Evolutionary conservation across 331 rosid genomes (phyloP), one percentile per base, ranked within the genome.

Genomic region (Malus hybrid): DNA sequence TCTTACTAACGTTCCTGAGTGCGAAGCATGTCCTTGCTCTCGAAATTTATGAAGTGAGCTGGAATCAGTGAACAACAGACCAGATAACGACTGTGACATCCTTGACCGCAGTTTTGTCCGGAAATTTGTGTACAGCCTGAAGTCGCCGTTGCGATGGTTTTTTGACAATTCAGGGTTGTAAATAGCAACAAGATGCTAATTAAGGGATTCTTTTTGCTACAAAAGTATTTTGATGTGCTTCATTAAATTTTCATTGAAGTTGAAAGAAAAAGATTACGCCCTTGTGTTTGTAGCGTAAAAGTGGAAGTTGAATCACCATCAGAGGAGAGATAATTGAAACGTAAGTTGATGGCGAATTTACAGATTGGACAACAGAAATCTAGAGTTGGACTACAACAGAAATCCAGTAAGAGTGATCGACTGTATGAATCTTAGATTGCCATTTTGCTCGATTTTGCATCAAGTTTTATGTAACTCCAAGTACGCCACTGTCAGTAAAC

Each of bases 161-260:
- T 75, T 83, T 77, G 68, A 79, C 79, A 66, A 61, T 76, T 34
- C 42, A 79, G 73, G 66, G 83, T 55, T 89, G 97, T 89, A 84
- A 65, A 91, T 87, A 84, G 78, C 72, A 68, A 84, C 75, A 63
- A 78, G 44, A 77, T 76, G 78, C 83, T 68, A 66, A 64, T 63
- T 75, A 78, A 63, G 72, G 42, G 48, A 70, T 77, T 60, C 36
- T 33, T 63, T 74, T 60, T 52, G 48, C 53, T 24, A 16, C 6
- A 1, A 65, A 24, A 39, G 20, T 57, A 18, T 28, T 46, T 46
- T 24, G 18, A 72, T 62, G 20, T 73, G 60, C 29, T 26, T 39
- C 26, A 57, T 57, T 24, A 18, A 26, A 13, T 24, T 73, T 14
- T 33, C 26, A 6, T 10, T 58, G 15, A n/a, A 58, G 63, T 24